Evolutionary conservation across 2,329 filamentous ascomycete species (phyloP).

Genomic region (Fusarium sp.): DNA sequence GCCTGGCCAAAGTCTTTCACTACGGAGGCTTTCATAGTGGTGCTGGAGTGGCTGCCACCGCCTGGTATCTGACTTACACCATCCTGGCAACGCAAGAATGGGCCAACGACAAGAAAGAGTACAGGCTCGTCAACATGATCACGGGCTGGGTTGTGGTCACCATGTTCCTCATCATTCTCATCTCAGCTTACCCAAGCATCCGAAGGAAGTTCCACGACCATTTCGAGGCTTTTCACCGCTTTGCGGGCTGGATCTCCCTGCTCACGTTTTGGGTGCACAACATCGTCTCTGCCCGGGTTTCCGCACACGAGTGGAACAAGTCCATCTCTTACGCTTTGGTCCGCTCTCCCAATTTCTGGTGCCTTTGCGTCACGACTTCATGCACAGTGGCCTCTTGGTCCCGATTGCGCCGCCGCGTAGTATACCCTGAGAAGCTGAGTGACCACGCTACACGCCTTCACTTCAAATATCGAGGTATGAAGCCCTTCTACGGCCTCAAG

Average conservation of each 20-base stretch:
- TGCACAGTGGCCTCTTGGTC: slow-evolving; percentile 22
- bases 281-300: slow-evolving; percentile 17
- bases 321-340: slow-evolving; percentile 4
- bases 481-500: slow-evolving; percentile 25
- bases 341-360: slow-evolving; percentile 28
- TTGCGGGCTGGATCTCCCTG: slow-evolving; percentile 15
- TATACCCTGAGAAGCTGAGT: slow-evolving; percentile 22
- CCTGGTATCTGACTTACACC: slow-evolving; percentile 15
- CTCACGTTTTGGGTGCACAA: slow-evolving; percentile 21
- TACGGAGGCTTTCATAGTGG: slow-evolving; percentile 26
- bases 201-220: slow-evolving; percentile 25
- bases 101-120: not conserved
- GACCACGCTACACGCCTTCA: slow-evolving; percentile 24
- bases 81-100: slow-evolving; percentile 17
- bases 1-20: slow-evolving; percentile 14
- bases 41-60: slow-evolving; percentile 18
- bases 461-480: slow-evolving; percentile 31
- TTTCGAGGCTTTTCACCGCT: slow-evolving; percentile 24
- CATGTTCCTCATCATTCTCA: slow-evolving; percentile 17
- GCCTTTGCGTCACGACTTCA: slow-evolving; percentile 21
- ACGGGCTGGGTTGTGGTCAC: slow-evolving; percentile 15
- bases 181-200: slow-evolving; percentile 13
- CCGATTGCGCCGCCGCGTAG: slow-evolving; percentile 1
- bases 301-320: slow-evolving; percentile 14
- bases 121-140: slow-evolving; percentile 21